Base-by-base conservation (phyloP, 495 filamentous ascomycete species). In the Penicillium flavigenum region DNA sequence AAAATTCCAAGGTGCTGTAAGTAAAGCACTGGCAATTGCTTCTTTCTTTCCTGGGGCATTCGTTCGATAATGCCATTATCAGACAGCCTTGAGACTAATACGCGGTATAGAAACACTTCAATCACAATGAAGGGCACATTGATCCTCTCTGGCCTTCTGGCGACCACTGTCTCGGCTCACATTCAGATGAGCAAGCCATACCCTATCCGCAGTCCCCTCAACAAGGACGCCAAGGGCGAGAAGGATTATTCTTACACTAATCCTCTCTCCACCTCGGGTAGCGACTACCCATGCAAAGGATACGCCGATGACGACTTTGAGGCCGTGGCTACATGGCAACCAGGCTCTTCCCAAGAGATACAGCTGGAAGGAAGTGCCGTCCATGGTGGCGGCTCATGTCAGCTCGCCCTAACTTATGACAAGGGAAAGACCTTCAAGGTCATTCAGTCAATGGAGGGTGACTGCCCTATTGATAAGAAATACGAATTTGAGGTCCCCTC, bases 361-460 rank as follows among this genome's bases (percentile, higher is more conserved):
- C 59, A 71, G 41, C 53, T 79, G 16, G 50, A 66, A 22, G 77
- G 77, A 12, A 76, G 74, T 46, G 92, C 92, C 0, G 83, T 84
- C 8, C 92, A 97, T 68, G 87, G 86, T 42, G 92, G 92, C 41
- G 92, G 92, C 5, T 92, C 88, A 5, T 96, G 92, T 72, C 92
- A 97, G 65, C 71, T 97, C 45, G 82, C 85, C 4, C 79, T 96
- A 63, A 92, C 91, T 16, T 89, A 90, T 64, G 91, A 95, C 63
- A 77, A 76, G 56, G 75, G 79, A 58, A 82, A 84, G 57, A 78
- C 75, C 1, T 96, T 84, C 78, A 84, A 89, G 68, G 92, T 95
- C 60, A 89, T 94, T 63, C 83, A 93, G 63, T 90, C 87, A 3
- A 87, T 96, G 42, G 77, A 88, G 38, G 89, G 90, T n/a, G 88